phyloP scores from a whole-genome alignment of 495 filamentous ascomycete genomes.

The Penicillium canescens region DNA sequence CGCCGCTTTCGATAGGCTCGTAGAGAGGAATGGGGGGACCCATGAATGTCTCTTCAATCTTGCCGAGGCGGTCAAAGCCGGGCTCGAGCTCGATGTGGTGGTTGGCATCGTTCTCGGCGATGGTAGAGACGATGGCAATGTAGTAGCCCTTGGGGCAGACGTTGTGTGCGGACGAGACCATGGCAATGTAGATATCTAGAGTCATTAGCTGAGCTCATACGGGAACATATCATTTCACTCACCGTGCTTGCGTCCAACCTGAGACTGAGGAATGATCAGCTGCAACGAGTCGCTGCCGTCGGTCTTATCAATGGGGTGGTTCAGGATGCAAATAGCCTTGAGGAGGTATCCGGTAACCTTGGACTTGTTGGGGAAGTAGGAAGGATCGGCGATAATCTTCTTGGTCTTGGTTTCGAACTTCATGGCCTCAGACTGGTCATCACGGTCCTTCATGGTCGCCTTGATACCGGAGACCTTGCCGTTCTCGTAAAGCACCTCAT shows the following conservation, averaged over 20 bases:
- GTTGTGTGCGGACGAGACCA: conserved; percentile 94
- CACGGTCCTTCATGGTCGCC: conserved; percentile 87
- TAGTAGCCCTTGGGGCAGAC: conserved; percentile 99
- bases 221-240: conserved; percentile 21
- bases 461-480: conserved; percentile 90
- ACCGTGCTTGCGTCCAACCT: conserved; percentile 95
- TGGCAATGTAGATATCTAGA: conserved; percentile 94
- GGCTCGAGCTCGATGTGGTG: conserved; percentile 93
- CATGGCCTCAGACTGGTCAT: conserved; percentile 77
- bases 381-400: conserved; percentile 94
- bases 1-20: conserved; percentile 84
- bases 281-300: conserved; percentile 89
- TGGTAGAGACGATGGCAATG: conserved; percentile 96
- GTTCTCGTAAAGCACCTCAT: conserved; percentile 80
- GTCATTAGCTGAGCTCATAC: conserved; percentile 20
- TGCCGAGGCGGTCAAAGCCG: conserved; percentile 89
- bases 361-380: conserved; percentile 91
- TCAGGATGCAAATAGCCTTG: conserved; percentile 95
- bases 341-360: conserved; percentile 84
- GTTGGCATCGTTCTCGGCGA: conserved; percentile 88
- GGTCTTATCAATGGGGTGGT: conserved; percentile 87
- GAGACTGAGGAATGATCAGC: conserved; percentile 96
- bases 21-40: conserved; percentile 88
- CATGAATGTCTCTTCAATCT: conserved; percentile 97
- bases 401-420: conserved; percentile 94